Evolutionary conservation across 2,329 filamentous ascomycete genomes (phyloP).

Genomic region (Colletotrichum simmondsii): DNA sequence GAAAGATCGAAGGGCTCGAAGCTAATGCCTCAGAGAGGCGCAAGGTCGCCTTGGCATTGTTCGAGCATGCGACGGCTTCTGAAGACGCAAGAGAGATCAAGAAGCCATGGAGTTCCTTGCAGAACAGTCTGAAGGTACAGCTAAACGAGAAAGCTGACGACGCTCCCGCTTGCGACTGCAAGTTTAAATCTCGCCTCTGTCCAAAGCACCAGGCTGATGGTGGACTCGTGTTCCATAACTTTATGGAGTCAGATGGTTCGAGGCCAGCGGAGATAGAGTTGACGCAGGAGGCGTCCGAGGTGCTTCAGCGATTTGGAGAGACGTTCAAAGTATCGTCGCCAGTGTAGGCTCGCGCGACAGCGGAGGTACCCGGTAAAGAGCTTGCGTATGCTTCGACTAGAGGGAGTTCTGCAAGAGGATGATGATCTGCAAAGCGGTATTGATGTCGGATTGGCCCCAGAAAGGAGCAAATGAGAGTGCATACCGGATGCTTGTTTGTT

Average conservation of each 20-base stretch:
- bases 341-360: background rate
- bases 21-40: background rate
- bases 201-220: background rate
- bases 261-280: constrained; percentile 9
- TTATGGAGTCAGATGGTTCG: constrained; percentile 8
- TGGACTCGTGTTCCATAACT: constrained; percentile 17
- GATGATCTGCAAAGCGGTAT: background rate
- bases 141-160: background rate
- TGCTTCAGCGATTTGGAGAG: background rate
- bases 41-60: background rate
- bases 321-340: background rate
- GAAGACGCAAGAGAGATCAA: background rate
- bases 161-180: constrained; percentile 4
- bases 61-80: background rate
- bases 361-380: background rate
- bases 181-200: constrained; percentile 9
- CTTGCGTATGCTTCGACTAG: background rate
- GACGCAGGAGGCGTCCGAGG: constrained; percentile 8
- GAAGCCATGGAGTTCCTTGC: background rate
- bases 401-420: background rate
- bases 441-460: background rate
- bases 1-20: background rate
- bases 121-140: background rate
- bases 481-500: constrained; percentile 20
- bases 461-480: background rate